phyloP scores from a whole-genome alignment of 2,329 filamentous ascomycete genomes.

The Salinomyces thailandicus region DNA sequence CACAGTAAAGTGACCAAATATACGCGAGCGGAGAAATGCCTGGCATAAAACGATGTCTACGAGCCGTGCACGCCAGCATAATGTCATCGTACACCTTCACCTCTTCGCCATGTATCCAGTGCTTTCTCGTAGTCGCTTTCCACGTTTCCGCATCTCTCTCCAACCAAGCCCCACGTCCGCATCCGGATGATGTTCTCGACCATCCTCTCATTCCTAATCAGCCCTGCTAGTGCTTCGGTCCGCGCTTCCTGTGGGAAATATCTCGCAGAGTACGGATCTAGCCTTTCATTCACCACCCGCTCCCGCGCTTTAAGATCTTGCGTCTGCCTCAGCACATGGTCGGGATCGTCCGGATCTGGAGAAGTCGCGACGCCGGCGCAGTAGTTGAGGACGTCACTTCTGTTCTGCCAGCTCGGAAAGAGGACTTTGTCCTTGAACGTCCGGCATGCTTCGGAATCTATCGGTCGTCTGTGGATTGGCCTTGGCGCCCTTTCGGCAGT shows the following conservation, averaged over 20 bases:
- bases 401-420: slow-evolving; percentile 78
- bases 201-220: slow-evolving; percentile 63
- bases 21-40: too few relatives aligned
- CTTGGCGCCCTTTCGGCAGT: slow-evolving; percentile 54
- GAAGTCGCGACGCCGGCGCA: slow-evolving; percentile 80
- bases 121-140: slow-evolving; percentile 53
- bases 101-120: slow-evolving; percentile 46
- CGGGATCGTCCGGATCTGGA: slow-evolving; percentile 78
- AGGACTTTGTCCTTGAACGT: slow-evolving; percentile 66
- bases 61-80: too few relatives aligned
- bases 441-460: slow-evolving; percentile 54
- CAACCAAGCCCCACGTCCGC: slow-evolving; percentile 70
- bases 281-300: slow-evolving; percentile 68
- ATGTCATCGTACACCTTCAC: not conserved
- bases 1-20: too few relatives aligned
- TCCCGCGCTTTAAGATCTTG: slow-evolving; percentile 62
- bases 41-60: too few relatives aligned
- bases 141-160: slow-evolving; percentile 58
- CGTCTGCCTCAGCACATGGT: slow-evolving; percentile 55
- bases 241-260: slow-evolving; percentile 72
- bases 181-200: slow-evolving; percentile 71
- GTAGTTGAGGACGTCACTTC: slow-evolving; percentile 77
- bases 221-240: slow-evolving; percentile 64
- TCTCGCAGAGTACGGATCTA: slow-evolving; percentile 82
- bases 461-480: slow-evolving; percentile 38